Evolutionary conservation across 2,329 filamentous ascomycete species (phyloP), one percentile per base, ranked within the genome.

Genomic region (Diaporthe sp.): DNA sequence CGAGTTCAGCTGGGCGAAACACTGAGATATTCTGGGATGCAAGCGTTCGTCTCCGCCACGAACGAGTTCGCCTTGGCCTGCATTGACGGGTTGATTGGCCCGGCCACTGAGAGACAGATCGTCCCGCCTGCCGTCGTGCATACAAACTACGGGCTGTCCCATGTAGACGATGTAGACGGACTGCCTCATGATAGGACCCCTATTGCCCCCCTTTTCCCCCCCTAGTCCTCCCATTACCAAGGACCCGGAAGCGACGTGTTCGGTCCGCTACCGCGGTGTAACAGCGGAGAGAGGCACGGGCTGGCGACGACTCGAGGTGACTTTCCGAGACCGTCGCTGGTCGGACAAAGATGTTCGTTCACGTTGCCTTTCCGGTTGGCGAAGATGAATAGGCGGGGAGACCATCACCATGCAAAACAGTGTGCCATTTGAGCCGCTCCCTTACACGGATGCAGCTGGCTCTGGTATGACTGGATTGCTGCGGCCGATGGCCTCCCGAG

Each of bases 191-290:
- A 64, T 50, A 72, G 33, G 47, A 55, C 50, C 70, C 45, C 45
- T 72, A 54, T 72, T 52, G 57, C 10, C 67, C 42, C 45, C 40
- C 61, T 28, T 28, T 68, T 68, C 19, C 60, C 22, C 6, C 33
- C 15, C 25, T 42, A 9, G 28, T n/a, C 17, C 38, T 75, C 66
- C 42, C 61, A 55, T 47, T 67, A 67, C 71, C 74, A 70, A 58
- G 45, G 47, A 50, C 38, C 61, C 64, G 74, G 71, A 47, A 73
- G 72, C 52, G 67, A 74, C 58, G 67, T 74, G 54, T 60, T 61
- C 72, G 58, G 66, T 71, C 71, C 72, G 74, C 72, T 60, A 55
- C 72, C 64, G 71, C 74, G 60, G 67, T 76, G 74, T 68, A 72
- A 76, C 74, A 40, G 42, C 72, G 64, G 72, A 42, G 72, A 55